Evolutionary conservation across 139 green algal genomes (phyloP), one percentile per base, ranked within the genome.

Genomic region (Chlorella ohadii): DNA sequence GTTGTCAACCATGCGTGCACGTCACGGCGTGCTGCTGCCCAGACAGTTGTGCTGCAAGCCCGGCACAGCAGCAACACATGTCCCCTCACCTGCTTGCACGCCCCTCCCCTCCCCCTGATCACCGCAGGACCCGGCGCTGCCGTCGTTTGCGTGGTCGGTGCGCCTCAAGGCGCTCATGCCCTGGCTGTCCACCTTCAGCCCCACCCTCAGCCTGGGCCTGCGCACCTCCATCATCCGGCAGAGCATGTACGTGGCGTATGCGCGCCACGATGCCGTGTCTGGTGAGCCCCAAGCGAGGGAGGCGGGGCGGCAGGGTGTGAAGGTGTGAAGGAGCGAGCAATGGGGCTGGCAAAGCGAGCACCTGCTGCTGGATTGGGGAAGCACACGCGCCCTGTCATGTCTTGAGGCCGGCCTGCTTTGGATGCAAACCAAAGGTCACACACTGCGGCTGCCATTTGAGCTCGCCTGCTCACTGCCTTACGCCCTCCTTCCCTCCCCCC

Each of bases 181-280:
- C 76, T 82, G 59, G 57, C 56, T 82, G 57, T 41, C 56, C 56
- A 39, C 57, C 59, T 59, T 33, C 56, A 72, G 59, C 76, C 71
- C 71, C 59, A 72, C 76, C 31, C 4, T 72, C 11, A 72, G 59
- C 25, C 76, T 82, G 38, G 76, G 71, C 7, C 76, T 82, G 56
- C 65, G 65, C 56, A 72, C 71, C 27, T 71, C 55, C 56, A 63
- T 63, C 76, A 82, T 82, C 56, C 76, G 71, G 59, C 76, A 82
- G 36, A 25, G 59, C 36, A n/a, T 82, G n/a, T 38, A 57, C 19
- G 76, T 82, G 57, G 76, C 76, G 4, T 82, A 82, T 20, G 76
- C 47, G 23, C 28, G 28, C 7, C 76, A 82, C 76, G 76, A 82
- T 20, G 76, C 76, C 25, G 72, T 79, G 6, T 79, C 72, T 19